Evolutionary conservation across 306 rosid genomes (phyloP).

Genomic region (Glycine latifolia): DNA sequence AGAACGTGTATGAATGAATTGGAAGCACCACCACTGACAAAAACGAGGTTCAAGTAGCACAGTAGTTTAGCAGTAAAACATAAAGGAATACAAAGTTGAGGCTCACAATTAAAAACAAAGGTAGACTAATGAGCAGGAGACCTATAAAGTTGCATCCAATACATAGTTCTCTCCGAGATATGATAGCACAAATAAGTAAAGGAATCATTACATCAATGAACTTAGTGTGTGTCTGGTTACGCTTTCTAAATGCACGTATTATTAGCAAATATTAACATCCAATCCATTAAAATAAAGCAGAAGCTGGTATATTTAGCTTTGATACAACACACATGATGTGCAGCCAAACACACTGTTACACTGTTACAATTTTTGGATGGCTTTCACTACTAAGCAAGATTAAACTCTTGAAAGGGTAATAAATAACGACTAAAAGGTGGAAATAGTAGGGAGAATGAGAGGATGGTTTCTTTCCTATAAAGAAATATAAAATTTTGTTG

Average conservation of each 20-base stretch:
- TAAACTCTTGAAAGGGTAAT: not conserved
- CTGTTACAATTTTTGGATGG: not conserved
- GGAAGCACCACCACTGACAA: slow-evolving; percentile 13
- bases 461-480: not conserved
- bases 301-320: not conserved
- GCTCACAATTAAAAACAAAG: not conserved
- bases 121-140: not conserved
- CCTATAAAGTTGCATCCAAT: not conserved
- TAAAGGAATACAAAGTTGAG: not conserved
- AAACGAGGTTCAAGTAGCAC: slow-evolving; percentile 10
- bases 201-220: not conserved
- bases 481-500: not conserved
- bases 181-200: not conserved
- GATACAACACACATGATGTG: too few relatives aligned
- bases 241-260: too few relatives aligned
- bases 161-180: slow-evolving; percentile 10
- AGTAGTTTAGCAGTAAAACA: not conserved
- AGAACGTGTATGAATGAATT: not conserved
- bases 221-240: not conserved
- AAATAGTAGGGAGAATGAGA: too few relatives aligned
- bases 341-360: too few relatives aligned
- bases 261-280: not conserved
- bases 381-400: not conserved
- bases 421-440: too few relatives aligned
- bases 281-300: not conserved